These are phyloP conservation scores for Apiospora sp. DNA, from an alignment of 2,329 filamentous ascomycete genomes.

Conservation along the genomic window DNA sequence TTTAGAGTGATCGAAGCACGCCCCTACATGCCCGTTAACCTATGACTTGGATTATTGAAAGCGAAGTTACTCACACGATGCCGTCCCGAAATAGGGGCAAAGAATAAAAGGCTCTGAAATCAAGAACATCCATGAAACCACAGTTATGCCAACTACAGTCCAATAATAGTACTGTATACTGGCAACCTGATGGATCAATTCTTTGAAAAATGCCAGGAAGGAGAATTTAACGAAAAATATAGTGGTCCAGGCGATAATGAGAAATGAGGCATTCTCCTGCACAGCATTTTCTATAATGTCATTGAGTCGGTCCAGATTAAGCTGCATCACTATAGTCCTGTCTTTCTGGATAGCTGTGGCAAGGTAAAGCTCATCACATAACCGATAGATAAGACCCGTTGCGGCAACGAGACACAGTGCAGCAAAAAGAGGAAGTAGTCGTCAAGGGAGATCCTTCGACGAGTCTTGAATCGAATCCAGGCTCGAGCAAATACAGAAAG, in stretches of 20 bases:
- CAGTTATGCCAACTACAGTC: slow-evolving; percentile 31
- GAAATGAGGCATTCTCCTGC: slow-evolving; percentile 27
- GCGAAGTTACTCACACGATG: slow-evolving; percentile 28
- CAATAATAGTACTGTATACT: slow-evolving; percentile 35
- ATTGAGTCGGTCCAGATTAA: not conserved
- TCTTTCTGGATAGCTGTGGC: not conserved
- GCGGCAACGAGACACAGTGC: not conserved
- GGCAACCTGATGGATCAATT: slow-evolving; percentile 32
- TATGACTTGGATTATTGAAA: no score
- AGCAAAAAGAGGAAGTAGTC: slow-evolving; percentile 16
- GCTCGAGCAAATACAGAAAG: not conserved
- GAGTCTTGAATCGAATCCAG: not conserved
- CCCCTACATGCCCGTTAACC: slow-evolving; percentile 25
- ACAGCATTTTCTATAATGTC: not conserved
- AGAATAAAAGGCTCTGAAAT: slow-evolving; percentile 35
- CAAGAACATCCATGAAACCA: slow-evolving; percentile 32
- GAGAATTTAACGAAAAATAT: slow-evolving; percentile 34
- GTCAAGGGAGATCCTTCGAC: not conserved
- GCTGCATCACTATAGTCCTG: not conserved
- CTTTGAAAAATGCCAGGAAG: slow-evolving; percentile 35
- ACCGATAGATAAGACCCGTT: slow-evolving; percentile 11
- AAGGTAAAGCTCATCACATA: slow-evolving; percentile 17
- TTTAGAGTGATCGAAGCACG: slow-evolving; percentile 28
- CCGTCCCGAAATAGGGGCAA: slow-evolving; percentile 33
- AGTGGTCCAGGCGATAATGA: slow-evolving; percentile 35